Evolutionary conservation across 306 rosid species (phyloP).

Genomic region (Castanea mollissima): DNA sequence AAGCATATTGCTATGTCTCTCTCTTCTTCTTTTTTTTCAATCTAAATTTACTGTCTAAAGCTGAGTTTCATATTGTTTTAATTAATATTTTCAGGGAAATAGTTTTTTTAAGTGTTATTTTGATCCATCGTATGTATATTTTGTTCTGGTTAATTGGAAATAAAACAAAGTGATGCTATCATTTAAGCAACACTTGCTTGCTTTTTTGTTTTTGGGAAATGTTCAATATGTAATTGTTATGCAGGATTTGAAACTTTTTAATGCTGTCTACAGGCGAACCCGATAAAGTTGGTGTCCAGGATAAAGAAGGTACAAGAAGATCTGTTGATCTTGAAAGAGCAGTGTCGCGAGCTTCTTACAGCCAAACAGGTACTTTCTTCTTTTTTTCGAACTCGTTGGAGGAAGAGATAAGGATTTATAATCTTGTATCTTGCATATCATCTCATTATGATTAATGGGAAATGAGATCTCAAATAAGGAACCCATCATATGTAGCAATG

Average conservation of each 20-base stretch:
- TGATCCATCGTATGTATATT: too few relatives aligned
- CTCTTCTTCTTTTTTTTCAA: too few relatives aligned
- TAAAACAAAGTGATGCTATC: neutral
- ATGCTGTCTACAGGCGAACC: conserved; percentile 55
- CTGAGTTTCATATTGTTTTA: too few relatives aligned
- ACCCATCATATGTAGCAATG: neutral
- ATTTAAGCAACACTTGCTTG: neutral
- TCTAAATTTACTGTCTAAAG: too few relatives aligned
- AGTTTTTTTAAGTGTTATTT: too few relatives aligned
- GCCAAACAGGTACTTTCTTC: conserved; percentile 69
- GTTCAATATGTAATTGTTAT: neutral
- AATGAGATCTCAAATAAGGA: neutral
- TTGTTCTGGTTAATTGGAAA: neutral
- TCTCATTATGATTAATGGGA: neutral
- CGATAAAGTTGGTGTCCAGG: conserved; percentile 78
- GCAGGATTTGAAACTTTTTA: neutral
- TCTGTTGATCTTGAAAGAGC: conserved; percentile 58
- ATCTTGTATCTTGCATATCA: neutral
- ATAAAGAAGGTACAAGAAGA: conserved; percentile 77
- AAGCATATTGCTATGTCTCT: too few relatives aligned
- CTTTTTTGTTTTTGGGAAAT: neutral
- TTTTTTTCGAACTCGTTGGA: neutral
- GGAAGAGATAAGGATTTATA: conserved; percentile 1
- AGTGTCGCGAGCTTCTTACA: conserved; percentile 71
- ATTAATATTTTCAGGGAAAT: too few relatives aligned